Conservation (phyloP, 345 rosid species). For the Trapa incisa region DNA sequence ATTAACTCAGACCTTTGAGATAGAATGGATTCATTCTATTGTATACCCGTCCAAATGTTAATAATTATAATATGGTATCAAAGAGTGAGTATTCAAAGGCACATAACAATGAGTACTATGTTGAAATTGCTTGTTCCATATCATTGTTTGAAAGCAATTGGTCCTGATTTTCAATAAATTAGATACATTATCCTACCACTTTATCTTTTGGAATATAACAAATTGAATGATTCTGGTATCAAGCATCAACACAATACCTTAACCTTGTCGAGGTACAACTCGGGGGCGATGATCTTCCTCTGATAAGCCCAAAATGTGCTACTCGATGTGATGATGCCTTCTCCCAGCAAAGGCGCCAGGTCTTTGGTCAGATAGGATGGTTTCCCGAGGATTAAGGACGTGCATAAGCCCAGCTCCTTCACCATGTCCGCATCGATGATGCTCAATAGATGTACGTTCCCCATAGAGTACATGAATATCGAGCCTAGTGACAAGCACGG, state of each 20-base stretch:
- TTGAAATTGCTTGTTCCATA: too few relatives aligned
- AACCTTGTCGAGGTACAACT: conserved; percentile 27
- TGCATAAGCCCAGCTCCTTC: conserved; percentile 27
- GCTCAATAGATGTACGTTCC: conserved; percentile 25
- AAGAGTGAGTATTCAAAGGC: too few relatives aligned
- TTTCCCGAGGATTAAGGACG: conserved; percentile 30
- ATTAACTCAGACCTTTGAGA: too few relatives aligned
- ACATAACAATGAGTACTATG: too few relatives aligned
- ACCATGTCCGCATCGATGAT: conserved; percentile 23
- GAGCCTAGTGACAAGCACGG: conserved; percentile 19
- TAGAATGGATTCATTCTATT: too few relatives aligned
- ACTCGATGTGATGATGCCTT: conserved; percentile 30
- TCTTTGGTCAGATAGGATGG: conserved; percentile 34
- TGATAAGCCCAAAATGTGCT: conserved; percentile 33
- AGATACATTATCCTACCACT: too few relatives aligned
- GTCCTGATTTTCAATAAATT: too few relatives aligned
- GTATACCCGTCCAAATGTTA: too few relatives aligned
- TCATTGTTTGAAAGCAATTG: too few relatives aligned
- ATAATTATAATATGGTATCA: too few relatives aligned
- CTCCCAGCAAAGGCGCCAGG: conserved; percentile 31
- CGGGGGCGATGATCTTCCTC: conserved; percentile 33
- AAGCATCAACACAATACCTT: conserved; percentile 22
- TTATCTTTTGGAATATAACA: too few relatives aligned
- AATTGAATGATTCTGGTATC: too few relatives aligned
- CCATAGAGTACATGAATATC: conserved; percentile 31